Conservation (phyloP, 805 yeast genomes). For the Wickerhamiella azymoides region DNA sequence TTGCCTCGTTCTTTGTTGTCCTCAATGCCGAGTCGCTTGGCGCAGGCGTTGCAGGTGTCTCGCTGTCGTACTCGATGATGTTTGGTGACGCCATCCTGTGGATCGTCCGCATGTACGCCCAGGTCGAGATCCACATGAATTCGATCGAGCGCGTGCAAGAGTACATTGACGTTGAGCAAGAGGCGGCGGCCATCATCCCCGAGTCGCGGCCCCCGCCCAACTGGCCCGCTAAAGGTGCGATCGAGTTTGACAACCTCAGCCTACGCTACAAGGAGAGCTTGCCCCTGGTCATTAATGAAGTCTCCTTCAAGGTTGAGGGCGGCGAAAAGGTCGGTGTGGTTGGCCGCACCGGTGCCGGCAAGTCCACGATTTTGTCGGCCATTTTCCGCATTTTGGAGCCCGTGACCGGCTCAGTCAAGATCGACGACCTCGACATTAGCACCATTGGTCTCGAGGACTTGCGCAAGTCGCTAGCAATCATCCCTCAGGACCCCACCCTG, state of each 20-base stretch:
- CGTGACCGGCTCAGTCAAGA: constrained; percentile 39
- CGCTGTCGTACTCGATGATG: constrained; percentile 79
- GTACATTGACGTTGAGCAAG: constrained; percentile 72
- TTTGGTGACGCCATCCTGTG: constrained; percentile 83
- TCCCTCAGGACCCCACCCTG: constrained; percentile 73
- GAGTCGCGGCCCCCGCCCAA: constrained; percentile 50
- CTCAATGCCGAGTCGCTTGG: constrained; percentile 52
- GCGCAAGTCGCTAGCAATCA: constrained; percentile 51
- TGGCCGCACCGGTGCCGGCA: constrained; percentile 98
- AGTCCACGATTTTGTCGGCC: constrained; percentile 91
- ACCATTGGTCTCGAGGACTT: constrained; percentile 49
- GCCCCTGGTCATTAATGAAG: constrained; percentile 84
- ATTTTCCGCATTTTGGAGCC: constrained; percentile 55
- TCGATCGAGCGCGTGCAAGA: constrained; percentile 90
- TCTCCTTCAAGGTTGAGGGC: constrained; percentile 66
- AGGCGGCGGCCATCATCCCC: constrained; percentile 54
- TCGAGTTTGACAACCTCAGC: constrained; percentile 62
- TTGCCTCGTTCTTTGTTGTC: constrained; percentile 69
- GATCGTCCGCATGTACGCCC: constrained; percentile 83
- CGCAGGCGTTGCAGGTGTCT: constrained; percentile 91
- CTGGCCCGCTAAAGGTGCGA: constrained; percentile 80
- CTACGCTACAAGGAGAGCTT: constrained; percentile 80
- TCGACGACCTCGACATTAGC: constrained; percentile 55
- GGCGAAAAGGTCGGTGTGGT: constrained; percentile 83
- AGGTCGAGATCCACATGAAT: constrained; percentile 90